Base-by-base conservation (phyloP, 352 stramenopile genomes). In the Globisporangium irregulare region DNA sequence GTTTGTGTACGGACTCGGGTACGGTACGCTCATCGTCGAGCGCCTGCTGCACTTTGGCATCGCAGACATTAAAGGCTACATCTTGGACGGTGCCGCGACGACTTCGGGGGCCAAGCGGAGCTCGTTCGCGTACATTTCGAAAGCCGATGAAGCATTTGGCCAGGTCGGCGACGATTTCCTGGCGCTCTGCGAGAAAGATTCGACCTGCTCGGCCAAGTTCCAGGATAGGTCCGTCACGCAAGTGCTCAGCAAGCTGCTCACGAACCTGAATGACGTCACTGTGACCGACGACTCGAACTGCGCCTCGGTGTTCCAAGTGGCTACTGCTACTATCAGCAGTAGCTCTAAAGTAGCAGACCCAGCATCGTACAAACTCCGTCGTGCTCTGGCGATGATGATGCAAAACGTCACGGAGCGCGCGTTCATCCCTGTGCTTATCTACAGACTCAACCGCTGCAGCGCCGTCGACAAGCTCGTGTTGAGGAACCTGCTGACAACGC, bases 1-100 rank as follows among this genome's bases (percentile, higher is more conserved):
- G 54, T 77, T 84, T 41, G 67, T 93, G 0, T 94, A 94, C 71
- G 83, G 83, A 0, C 64, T 93, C 7, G 85, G 85, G 15, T 89
- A 89, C 53, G 86, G 84, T n/a, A 87, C 86, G 29, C 77, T 82
- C 34, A 64, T 91, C 20, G 77, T 86, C 9, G 81, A 93, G 70
- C 71, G 86, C 3, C 62, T 88, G n/a, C 77, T 91, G 73, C 81
- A 90, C 62, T 81, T 86, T 3, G 67, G 61, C 12, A 68, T 82
- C 20, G 70, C 75, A 1, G 70, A 87, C 50, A 73, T 92, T 59
- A 62, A 75, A 7, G 84, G 86, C 3, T 92, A 88, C 55, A 75
- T 89, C 14, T 48, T 94, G 1, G 86, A 94, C 57, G 86, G 84
- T 57, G 71, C 68, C 8, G 57, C 80, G 12, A 76, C 78, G 15